These are phyloP conservation scores for Calonectria pseudoreteaudii DNA, from an alignment of 2,329 filamentous ascomycete genomes.

Conservation along the genomic window DNA sequence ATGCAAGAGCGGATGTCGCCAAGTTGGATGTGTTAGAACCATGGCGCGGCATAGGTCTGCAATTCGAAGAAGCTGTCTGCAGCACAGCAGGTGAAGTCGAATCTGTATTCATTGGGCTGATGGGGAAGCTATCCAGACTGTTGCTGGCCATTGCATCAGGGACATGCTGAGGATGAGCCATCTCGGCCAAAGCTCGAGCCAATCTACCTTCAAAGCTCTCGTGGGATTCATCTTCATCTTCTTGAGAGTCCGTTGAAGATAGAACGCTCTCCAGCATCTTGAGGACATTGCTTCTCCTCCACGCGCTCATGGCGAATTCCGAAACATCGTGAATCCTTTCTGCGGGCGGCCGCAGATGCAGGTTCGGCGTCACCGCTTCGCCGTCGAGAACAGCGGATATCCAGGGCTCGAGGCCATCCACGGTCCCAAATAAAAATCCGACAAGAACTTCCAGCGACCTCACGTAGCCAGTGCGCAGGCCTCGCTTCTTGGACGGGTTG, in stretches of 20 bases:
- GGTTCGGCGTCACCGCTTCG: background rate
- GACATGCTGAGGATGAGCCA: background rate
- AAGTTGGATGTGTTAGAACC: background rate
- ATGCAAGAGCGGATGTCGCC: background rate
- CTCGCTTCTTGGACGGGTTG: constrained; percentile 26
- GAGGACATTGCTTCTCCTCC: constrained; percentile 14
- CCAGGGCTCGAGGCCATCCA: constrained; percentile 17
- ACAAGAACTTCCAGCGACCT: constrained; percentile 25
- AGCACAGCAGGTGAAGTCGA: background rate
- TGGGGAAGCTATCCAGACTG: background rate
- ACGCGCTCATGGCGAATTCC: constrained; percentile 5
- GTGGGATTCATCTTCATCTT: constrained; percentile 17
- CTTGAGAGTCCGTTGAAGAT: background rate
- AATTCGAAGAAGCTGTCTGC: background rate
- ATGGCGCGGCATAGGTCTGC: background rate
- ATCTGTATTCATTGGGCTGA: constrained; percentile 12
- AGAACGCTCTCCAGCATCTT: constrained; percentile 6
- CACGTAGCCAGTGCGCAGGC: constrained; percentile 28
- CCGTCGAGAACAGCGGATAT: constrained; percentile 18
- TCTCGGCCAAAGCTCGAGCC: background rate
- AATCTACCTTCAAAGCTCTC: constrained; percentile 14
- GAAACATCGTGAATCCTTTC: background rate
- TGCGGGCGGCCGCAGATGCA: background rate
- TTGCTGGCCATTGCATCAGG: background rate
- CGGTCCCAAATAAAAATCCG: constrained; percentile 14